These are phyloP conservation scores for Oryza brachyantha DNA, from an alignment of 176 grass and related monocot species.

Conservation along the genomic window DNA sequence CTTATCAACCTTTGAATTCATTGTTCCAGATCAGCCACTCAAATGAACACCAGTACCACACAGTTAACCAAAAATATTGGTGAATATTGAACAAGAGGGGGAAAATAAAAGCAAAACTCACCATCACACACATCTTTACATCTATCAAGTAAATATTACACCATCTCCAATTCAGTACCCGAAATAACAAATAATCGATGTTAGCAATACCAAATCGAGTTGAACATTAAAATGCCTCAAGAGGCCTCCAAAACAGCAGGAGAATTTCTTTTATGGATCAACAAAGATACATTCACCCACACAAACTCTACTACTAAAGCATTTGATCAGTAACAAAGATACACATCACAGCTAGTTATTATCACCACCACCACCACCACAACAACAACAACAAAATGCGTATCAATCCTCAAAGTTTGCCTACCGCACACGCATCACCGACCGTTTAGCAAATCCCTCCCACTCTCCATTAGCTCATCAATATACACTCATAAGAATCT, in stretches of 20 bases:
- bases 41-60: not conserved
- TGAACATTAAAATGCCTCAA: constrained; percentile 4
- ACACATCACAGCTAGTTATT: not conserved
- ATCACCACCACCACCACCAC: not conserved
- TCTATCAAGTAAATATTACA: not conserved
- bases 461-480: constrained; percentile 27
- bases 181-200: not conserved
- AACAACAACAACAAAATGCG: no score
- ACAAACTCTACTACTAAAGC: not conserved
- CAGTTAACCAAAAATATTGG: constrained; percentile 14
- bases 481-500: constrained; percentile 44
- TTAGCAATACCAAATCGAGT: not conserved
- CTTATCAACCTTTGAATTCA: not conserved
- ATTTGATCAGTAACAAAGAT: constrained; percentile 31
- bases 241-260: not conserved
- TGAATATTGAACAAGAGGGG: not conserved
- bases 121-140: constrained; percentile 1
- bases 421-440: not conserved
- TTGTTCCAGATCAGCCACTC: constrained; percentile 17
- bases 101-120: not conserved
- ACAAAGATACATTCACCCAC: constrained; percentile 15
- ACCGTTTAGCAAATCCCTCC: not conserved
- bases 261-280: not conserved
- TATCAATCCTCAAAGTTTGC: constrained; percentile 10
- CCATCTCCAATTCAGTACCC: not conserved